phyloP scores from a whole-genome alignment of 495 filamentous ascomycete genomes.

The Daldinia decipiens region DNA sequence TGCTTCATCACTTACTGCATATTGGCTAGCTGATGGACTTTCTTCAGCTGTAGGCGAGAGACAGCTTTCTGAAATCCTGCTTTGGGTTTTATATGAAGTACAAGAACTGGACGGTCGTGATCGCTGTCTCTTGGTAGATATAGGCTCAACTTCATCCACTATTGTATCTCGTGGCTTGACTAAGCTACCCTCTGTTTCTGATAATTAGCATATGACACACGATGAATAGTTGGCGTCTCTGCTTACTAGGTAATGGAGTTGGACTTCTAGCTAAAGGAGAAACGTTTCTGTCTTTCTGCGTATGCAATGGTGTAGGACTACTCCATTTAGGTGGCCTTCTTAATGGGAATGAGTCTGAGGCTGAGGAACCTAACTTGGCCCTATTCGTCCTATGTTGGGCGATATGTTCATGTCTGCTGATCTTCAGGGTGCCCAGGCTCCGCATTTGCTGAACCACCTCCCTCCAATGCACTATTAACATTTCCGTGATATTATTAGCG shows the following conservation, averaged over 20 bases:
- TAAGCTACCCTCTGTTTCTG: slow-evolving; percentile 17
- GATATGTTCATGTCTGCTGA: slow-evolving; percentile 22
- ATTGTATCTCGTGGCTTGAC: background rate
- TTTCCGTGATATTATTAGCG: slow-evolving; percentile 65
- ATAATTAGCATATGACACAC: slow-evolving; percentile 1
- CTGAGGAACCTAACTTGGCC: slow-evolving; percentile 34
- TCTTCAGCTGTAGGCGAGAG: slow-evolving; percentile 53
- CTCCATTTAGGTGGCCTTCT: slow-evolving; percentile 48
- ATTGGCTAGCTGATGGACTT: slow-evolving; percentile 23
- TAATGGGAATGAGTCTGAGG: slow-evolving; percentile 44
- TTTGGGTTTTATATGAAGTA: slow-evolving; percentile 32
- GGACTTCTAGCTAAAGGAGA: slow-evolving; percentile 48
- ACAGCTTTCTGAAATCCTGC: slow-evolving; percentile 32
- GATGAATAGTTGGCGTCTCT: background rate
- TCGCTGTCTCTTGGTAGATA: slow-evolving; percentile 40
- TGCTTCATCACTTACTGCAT: background rate
- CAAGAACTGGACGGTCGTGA: slow-evolving; percentile 40
- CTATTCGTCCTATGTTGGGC: slow-evolving; percentile 5
- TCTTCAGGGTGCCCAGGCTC: slow-evolving; percentile 49
- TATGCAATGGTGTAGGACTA: slow-evolving; percentile 16
- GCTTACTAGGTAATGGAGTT: slow-evolving; percentile 42
- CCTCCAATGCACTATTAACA: slow-evolving; percentile 68
- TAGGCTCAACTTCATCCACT: slow-evolving; percentile 8
- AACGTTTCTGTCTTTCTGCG: slow-evolving; percentile 10
- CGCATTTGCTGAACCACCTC: slow-evolving; percentile 66